These are phyloP conservation scores for Solanum hybrid DNA, from an alignment of 305 asterid species.

Conservation along the genomic window DNA sequence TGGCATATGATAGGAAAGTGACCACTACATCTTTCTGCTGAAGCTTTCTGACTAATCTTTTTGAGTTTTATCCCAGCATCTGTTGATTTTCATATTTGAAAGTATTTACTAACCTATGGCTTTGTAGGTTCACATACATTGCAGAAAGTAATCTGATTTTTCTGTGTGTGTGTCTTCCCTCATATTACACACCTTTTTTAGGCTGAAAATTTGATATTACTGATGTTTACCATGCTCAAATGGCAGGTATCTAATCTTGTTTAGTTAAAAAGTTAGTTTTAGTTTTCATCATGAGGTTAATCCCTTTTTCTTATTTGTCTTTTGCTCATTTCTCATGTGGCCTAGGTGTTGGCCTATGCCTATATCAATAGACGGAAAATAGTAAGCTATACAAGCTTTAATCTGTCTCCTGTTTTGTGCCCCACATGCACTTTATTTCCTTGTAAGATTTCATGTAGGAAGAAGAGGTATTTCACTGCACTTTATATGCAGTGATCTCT, in stretches of 20 bases:
- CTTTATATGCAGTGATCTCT: conserved; percentile 1
- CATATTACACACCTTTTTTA: not conserved
- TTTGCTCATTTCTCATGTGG: not conserved
- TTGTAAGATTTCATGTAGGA: not conserved
- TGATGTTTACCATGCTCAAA: conserved; percentile 1
- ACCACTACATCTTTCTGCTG: conserved; percentile 31
- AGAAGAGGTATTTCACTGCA: not conserved
- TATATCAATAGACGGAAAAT: conserved; percentile 24
- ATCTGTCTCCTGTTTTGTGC: not conserved
- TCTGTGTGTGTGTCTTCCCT: not conserved
- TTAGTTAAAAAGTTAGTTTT: conserved; percentile 33
- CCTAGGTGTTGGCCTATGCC: conserved; percentile 5
- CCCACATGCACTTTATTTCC: conserved; percentile 6
- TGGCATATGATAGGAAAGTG: conserved; percentile 14
- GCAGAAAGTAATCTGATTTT: not conserved
- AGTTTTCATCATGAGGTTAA: conserved; percentile 30
- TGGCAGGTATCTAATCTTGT: conserved; percentile 17
- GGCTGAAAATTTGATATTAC: not conserved
- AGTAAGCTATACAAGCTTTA: not conserved
- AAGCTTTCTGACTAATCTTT: conserved; percentile 25
- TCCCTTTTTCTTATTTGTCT: conserved; percentile 11
- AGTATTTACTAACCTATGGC: not conserved
- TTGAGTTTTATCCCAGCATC: not conserved
- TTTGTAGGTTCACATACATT: not conserved
- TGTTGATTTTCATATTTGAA: not conserved